Evolutionary conservation across 768 basidiomycete genomes (phyloP).

Genomic region (Gymnopilus junonius): DNA sequence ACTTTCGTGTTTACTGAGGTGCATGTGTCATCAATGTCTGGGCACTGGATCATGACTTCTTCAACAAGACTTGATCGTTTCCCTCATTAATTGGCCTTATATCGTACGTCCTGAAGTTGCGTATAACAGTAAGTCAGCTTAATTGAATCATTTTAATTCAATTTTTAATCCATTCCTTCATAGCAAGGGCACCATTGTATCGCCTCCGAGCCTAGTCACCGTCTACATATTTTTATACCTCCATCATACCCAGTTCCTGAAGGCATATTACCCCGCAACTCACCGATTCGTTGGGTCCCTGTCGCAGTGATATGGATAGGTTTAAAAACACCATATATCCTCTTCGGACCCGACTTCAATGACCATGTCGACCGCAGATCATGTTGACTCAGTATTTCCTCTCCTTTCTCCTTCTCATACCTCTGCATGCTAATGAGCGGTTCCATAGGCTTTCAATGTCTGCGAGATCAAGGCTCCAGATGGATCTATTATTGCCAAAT

Average conservation of each 20-base stretch:
- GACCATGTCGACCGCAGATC: background rate
- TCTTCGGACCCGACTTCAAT: background rate
- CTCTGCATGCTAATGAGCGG: background rate
- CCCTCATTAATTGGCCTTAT: too few species aligned
- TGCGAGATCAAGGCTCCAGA: conserved; percentile 54
- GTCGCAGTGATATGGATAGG: background rate
- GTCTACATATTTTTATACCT: background rate
- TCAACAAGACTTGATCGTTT: too few species aligned
- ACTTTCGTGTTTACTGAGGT: too few species aligned
- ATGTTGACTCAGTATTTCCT: background rate
- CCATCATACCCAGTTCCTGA: background rate
- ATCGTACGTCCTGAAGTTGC: too few species aligned
- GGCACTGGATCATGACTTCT: too few species aligned
- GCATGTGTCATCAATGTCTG: too few species aligned
- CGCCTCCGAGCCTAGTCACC: background rate
- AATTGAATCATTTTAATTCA: too few species aligned
- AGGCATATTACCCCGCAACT: background rate
- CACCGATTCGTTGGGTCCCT: background rate
- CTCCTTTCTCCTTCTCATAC: background rate
- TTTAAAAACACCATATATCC: background rate
- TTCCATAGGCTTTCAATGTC: conserved; percentile 51
- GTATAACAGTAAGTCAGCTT: too few species aligned
- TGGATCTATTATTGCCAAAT: conserved; percentile 60
- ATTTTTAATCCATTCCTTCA: too few species aligned
- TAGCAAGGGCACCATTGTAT: background rate